Percentiles rank a stretch among this genome's conserved stretches.
phyloP scores from a whole-genome alignment of 257 asterid genomes.

The Scutellaria barbata region DNA sequence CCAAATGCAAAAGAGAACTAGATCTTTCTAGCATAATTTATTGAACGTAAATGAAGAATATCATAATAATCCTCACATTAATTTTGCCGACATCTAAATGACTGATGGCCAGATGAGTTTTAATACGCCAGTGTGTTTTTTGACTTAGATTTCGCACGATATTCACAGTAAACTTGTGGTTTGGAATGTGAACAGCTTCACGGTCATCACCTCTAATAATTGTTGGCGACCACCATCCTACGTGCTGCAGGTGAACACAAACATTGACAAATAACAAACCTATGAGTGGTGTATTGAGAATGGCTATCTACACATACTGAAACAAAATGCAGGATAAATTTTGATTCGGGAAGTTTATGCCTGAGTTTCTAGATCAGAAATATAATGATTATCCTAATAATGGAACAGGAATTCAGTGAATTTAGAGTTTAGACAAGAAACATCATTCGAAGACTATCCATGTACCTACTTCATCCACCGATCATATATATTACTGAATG shows the following conservation, averaged over 20 bases:
- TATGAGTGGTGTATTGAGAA: neutral
- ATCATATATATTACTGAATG: conserved; percentile 18
- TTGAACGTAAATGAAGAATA: conserved; percentile 3
- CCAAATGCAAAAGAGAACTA: conserved; percentile 12
- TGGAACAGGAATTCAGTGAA: neutral
- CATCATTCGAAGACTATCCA: neutral
- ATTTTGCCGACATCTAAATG: conserved; percentile 85
- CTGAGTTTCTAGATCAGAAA: neutral
- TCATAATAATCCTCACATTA: conserved; percentile 54
- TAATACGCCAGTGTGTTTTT: conserved; percentile 93
- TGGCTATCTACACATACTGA: neutral
- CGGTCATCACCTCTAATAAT: conserved; percentile 94
- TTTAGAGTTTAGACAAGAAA: conserved; percentile 14
- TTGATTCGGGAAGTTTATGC: conserved; percentile 9
- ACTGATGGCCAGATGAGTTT: conserved; percentile 90
- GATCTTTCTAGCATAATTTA: conserved; percentile 19
- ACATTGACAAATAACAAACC: conserved; percentile 10
- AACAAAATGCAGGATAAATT: neutral
- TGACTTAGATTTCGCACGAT: conserved; percentile 86
- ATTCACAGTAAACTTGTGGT: conserved; percentile 88
- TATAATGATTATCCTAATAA: neutral
- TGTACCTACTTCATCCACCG: neutral
- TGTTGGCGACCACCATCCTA: conserved; percentile 99
- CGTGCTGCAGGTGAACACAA: conserved; percentile 59
- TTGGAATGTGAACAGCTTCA: conserved; percentile 94